Percentiles rank a stretch among this genome's conserved stretches.
Conservation (phyloP, 164 flowering plant species). For the grape (Vitis vinifera) region DNA sequence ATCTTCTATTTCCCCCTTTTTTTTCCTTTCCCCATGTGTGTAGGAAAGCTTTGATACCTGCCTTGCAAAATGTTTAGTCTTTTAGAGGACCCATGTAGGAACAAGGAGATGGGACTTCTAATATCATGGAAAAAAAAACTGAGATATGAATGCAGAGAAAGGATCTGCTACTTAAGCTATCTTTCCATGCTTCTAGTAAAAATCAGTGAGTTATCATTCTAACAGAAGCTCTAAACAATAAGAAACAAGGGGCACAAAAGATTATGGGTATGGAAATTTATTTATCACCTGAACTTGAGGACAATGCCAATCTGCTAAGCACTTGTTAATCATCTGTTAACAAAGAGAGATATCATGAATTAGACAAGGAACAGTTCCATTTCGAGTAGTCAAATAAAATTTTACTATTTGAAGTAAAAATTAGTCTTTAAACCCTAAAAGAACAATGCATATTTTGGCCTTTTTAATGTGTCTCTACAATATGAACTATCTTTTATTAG, state of each 20-base stretch:
- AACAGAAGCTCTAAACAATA: background rate
- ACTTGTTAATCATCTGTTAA: constrained; percentile 18
- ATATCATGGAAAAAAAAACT: background rate
- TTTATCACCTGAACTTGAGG: constrained; percentile 14
- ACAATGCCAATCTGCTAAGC: background rate
- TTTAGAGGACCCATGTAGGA: too few relatives aligned
- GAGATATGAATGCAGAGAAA: background rate
- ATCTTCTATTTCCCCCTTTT: background rate
- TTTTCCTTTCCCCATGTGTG: background rate
- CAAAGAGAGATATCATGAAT: background rate
- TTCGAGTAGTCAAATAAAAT: background rate
- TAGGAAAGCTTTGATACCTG: background rate
- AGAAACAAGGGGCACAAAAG: background rate
- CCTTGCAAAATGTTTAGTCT: background rate
- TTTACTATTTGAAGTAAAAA: background rate
- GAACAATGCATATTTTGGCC: too few relatives aligned
- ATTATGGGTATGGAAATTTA: background rate
- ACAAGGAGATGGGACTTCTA: too few relatives aligned
- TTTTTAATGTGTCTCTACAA: too few relatives aligned
- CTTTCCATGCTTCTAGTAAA: background rate
- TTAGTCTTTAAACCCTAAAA: too few relatives aligned
- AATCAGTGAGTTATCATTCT: background rate
- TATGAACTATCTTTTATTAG: too few relatives aligned
- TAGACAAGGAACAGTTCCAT: background rate
- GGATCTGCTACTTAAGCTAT: background rate